These are phyloP conservation scores for Phragmites australis DNA, from an alignment of 176 grass and related monocot species.

Conservation along the genomic window DNA sequence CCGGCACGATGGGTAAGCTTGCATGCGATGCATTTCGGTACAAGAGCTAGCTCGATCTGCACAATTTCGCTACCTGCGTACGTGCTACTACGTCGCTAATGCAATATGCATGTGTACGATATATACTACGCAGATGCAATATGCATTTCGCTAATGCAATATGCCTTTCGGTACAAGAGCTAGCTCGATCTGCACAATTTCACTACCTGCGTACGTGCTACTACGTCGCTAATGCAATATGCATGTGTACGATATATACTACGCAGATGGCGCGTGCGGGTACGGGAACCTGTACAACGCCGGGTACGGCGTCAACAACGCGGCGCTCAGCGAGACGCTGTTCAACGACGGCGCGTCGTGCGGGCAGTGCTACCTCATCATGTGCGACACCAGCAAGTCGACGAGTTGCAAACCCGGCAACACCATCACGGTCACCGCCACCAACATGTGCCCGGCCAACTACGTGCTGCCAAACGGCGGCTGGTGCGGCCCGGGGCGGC, in stretches of 20 bases:
- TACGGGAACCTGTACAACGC: constrained; percentile 50
- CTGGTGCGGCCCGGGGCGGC: constrained; percentile 54
- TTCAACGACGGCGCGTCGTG: constrained; percentile 51
- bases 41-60: background rate
- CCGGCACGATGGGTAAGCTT: constrained; percentile 49
- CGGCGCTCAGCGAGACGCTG: constrained; percentile 39
- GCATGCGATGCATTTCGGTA: background rate
- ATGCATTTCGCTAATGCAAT: no score
- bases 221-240: background rate
- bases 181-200: background rate
- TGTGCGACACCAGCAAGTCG: background rate
- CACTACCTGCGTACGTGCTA: background rate
- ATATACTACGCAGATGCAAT: no score
- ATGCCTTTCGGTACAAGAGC: background rate
- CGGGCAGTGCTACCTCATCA: constrained; percentile 44
- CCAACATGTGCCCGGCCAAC: constrained; percentile 65
- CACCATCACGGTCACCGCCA: constrained; percentile 40
- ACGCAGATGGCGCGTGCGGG: constrained; percentile 57
- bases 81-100: background rate
- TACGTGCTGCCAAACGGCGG: constrained; percentile 50
- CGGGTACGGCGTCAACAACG: constrained; percentile 46
- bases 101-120: no score
- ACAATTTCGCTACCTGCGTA: background rate
- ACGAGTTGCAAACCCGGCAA: constrained; percentile 2
- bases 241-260: no score